Evolutionary conservation across 2,329 filamentous ascomycete genomes (phyloP).

Genomic region (Xylariomycetidae sp.): DNA sequence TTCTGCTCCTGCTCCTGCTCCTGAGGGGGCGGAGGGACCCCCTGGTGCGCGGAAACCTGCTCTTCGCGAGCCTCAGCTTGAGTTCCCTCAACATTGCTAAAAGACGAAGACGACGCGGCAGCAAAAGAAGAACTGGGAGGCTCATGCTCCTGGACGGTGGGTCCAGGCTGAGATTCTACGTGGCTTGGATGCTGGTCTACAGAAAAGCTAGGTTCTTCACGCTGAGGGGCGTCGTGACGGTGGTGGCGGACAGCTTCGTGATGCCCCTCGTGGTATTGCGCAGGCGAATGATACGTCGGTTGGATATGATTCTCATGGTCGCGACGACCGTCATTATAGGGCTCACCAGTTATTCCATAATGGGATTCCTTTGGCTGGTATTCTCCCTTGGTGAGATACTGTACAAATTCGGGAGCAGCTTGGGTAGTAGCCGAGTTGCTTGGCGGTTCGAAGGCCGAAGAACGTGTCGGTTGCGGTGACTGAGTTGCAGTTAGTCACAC

Average conservation of each 20-base stretch:
- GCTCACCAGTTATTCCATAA: constrained; percentile 27
- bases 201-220: constrained; percentile 13
- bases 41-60: constrained; percentile 27
- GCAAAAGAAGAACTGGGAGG: constrained; percentile 13
- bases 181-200: constrained; percentile 11
- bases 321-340: constrained; percentile 20
- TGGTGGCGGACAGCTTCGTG: constrained; percentile 8
- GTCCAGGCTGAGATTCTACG: constrained; percentile 16
- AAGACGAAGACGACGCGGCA: constrained; percentile 25
- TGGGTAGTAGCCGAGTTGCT: constrained; percentile 2
- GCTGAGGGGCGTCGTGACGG: constrained; percentile 7
- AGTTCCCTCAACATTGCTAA: constrained; percentile 37
- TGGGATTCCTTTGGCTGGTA: constrained; percentile 32
- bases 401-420: constrained; percentile 35
- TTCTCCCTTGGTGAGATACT: constrained; percentile 53
- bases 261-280: constrained; percentile 15
- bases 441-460: constrained; percentile 3
- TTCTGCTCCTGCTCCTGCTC: constrained; percentile 30
- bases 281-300: constrained; percentile 1
- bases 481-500: constrained; percentile 14
- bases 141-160: constrained; percentile 16
- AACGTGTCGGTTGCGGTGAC: constrained; percentile 9
- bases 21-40: constrained; percentile 32
- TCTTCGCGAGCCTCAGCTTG: constrained; percentile 45
- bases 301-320: constrained; percentile 14